Base-by-base conservation (phyloP, 179 eudicot genomes). In the Camellia oleifera region DNA sequence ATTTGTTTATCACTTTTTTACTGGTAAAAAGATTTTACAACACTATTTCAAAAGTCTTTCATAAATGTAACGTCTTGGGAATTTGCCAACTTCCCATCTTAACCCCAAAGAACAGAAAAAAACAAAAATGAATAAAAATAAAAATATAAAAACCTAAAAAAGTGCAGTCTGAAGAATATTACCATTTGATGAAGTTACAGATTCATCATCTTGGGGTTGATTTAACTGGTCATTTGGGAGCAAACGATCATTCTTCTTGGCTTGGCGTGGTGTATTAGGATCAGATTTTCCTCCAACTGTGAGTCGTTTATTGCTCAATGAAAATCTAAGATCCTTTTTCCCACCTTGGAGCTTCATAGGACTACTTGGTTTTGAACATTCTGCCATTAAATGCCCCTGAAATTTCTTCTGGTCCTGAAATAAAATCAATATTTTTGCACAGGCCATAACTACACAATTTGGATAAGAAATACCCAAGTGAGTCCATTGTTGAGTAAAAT, bases 361-460 rank as follows among this genome's bases (percentile, higher is more conserved):
- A 79, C 97, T 92, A 32, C 40, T 32, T 52, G 92, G 91, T 85
- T 95, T 95, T 82, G 98, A 94, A 74, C 98, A 95, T 81, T 90
- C 97, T 12, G 95, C 86, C 46, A 89, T 88, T 71, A 88, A 78
- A 78, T 92, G 97, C 72, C 93, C 99, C 83, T 95, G 97, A 65
- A 89, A 91, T 80, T 90, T 95, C 92, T 92, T 95, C 77, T 92
- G 95, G 80, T 95, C 99, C 99, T 95, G 88, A 78, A 70, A 77
- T 81, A 52, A 15, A 62, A 58, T 26, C 45, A 73, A 54, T 53
- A 7, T 61, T 60, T 54, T 74, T 63, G 70, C 32, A 61, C n/a
- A n/a, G 23, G 46, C 57, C 69, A 75, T 7, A 42, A 11, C 15
- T n/a, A 61, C 61, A 76, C 2, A 2, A 9, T 10, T 44, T 12